Percentiles rank a stretch among this genome's conserved stretches.
phyloP scores from a whole-genome alignment of 495 filamentous ascomycete genomes.

The Niebla homalea region DNA sequence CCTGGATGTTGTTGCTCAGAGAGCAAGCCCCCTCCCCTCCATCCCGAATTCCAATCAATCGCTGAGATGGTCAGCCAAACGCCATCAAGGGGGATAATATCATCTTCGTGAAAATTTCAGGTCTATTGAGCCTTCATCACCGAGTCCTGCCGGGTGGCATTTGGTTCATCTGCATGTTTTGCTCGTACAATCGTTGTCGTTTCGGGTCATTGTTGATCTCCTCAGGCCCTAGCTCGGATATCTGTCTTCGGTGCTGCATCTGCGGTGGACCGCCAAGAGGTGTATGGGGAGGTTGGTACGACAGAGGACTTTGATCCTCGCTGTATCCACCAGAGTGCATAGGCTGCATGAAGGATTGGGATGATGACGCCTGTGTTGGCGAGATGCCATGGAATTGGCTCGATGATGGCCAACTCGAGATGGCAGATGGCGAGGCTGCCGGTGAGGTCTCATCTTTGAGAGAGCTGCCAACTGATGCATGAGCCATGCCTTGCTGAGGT shows the following conservation, averaged over 20 bases:
- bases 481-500: conserved; percentile 31
- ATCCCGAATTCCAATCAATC: too few species aligned
- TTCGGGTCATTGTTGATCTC: conserved; percentile 40
- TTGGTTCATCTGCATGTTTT: conserved; percentile 27
- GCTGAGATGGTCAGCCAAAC: too few species aligned
- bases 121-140: neutral
- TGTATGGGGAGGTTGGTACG: conserved; percentile 34
- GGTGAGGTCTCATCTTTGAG: conserved; percentile 78
- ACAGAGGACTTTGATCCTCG: conserved; percentile 40
- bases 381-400: conserved; percentile 52
- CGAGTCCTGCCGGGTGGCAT: conserved; percentile 21
- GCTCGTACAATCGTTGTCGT: conserved; percentile 51
- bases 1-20: too few species aligned
- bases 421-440: conserved; percentile 57
- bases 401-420: conserved; percentile 62
- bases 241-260: conserved; percentile 45
- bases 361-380: conserved; percentile 36
- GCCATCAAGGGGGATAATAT: neutral
- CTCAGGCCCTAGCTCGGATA: conserved; percentile 54
- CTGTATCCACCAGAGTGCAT: conserved; percentile 31
- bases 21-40: too few species aligned
- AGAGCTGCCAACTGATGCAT: conserved; percentile 42
- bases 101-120: neutral
- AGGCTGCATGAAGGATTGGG: conserved; percentile 37
- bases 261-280: conserved; percentile 33